Conservation (phyloP, 2,329 filamentous ascomycete genomes). For the Pseudocercospora eumusae region DNA sequence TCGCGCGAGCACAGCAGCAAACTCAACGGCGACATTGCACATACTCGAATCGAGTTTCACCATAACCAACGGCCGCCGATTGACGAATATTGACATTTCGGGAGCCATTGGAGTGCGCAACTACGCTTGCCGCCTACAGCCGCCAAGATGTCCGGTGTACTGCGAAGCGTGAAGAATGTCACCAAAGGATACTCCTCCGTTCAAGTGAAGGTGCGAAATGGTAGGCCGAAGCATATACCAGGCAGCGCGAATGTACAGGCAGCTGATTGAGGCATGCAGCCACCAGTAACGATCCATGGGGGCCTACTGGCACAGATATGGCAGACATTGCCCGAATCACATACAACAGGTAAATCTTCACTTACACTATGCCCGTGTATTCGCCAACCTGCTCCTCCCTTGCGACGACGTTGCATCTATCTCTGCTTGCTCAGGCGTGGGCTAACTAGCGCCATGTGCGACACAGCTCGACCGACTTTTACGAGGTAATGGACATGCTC, state of each 20-base stretch:
- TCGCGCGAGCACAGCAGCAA: not conserved
- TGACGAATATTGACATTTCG: not conserved
- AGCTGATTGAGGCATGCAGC: conserved; percentile 57
- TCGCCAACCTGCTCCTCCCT: not conserved
- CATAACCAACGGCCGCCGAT: not conserved
- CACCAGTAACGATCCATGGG: conserved; percentile 98
- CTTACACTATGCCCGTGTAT: not conserved
- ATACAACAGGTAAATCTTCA: conserved; percentile 79
- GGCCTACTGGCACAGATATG: conserved; percentile 96
- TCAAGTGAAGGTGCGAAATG: conserved; percentile 98
- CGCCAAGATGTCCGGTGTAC: conserved; percentile 85
- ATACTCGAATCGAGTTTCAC: not conserved
- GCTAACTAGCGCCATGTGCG: conserved; percentile 13
- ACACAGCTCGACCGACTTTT: conserved; percentile 87
- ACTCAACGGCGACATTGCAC: conserved; percentile 1
- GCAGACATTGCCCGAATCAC: conserved; percentile 97
- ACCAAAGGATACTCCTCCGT: conserved; percentile 97
- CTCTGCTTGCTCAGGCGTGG: not conserved
- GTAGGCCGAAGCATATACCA: conserved; percentile 53
- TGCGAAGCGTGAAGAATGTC: conserved; percentile 97
- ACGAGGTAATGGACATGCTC: conserved; percentile 99
- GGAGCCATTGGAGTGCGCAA: conserved; percentile 17
- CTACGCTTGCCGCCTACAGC: conserved; percentile 23
- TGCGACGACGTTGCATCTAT: not conserved
- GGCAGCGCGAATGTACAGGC: conserved; percentile 10